Evolutionary conservation across 257 asterid genomes (phyloP), one percentile per base, ranked within the genome.

Genomic region (Plectranthus barbatus): DNA sequence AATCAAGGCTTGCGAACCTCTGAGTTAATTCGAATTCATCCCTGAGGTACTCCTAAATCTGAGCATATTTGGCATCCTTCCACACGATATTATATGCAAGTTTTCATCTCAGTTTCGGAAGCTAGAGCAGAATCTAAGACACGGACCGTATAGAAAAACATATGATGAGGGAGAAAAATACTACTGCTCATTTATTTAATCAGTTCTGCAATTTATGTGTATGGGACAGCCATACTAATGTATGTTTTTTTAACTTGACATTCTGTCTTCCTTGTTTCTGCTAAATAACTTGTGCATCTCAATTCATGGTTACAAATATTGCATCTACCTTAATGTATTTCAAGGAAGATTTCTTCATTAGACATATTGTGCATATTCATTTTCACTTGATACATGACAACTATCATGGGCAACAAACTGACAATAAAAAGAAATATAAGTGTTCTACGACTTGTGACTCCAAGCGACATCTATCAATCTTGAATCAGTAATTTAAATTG

Each of bases 21-120:
- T 86, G 97, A 60, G 99, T 92, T 69, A 92, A 76, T 79, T 92
- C 99, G 54, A 92, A 91, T 69, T 92, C 99, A 74, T 92, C 99
- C 46, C 99, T 81, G 26, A 92, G 95, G 80, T 83, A 92, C 80
- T 92, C 99, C 99, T 97, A 92, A 14, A 92, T 92, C 73, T 92
- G 96, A 62, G 99, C 99, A 76, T 84, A 89, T 67, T 92, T 92
- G 2, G 99, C 99, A 80, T 92, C 91, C 77, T 86, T 92, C 99
- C 99, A 92, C 1, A 96, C 99, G 18, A 77, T 77, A 66, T 77
- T 36, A 4, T 39, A 3, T 14, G 26, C 14, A 48, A 2, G 40
- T 48, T 20, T 33, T 34, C 50, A 9, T 60, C 70, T 74, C 57
- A 69, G 59, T 60, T 36, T 50, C 37, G 12, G 12, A 60, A 36